Evolutionary conservation across 2,329 filamentous ascomycete species (phyloP).

Genomic region (Pseudogymnoascus sp.): DNA sequence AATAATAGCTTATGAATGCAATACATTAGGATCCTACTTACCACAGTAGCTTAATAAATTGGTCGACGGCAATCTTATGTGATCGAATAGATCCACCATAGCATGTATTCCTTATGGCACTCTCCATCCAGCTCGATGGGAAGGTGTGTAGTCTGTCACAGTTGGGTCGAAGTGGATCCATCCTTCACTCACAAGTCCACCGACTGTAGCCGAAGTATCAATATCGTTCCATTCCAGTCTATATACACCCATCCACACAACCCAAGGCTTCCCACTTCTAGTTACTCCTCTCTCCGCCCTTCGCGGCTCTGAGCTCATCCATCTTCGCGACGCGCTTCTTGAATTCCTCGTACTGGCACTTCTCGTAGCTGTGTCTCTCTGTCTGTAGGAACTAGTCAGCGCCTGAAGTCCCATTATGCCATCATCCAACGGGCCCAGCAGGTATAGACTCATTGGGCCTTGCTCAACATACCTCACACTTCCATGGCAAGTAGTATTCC

Average conservation of each 20-base stretch:
- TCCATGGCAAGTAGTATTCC: constrained; percentile 94
- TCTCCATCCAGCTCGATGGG: not conserved
- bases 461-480: constrained; percentile 70
- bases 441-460: not conserved
- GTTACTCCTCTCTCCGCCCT: constrained; percentile 80
- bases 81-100: not conserved
- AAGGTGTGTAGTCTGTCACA: not conserved
- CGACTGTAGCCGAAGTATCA: not conserved
- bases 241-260: constrained; percentile 19
- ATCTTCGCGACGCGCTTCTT: constrained; percentile 98
- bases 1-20: not conserved
- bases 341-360: constrained; percentile 98
- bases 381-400: constrained; percentile 48
- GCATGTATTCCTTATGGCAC: not conserved
- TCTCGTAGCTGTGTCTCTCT: constrained; percentile 96
- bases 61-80: not conserved
- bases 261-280: constrained; percentile 34
- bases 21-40: not conserved
- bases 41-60: not conserved
- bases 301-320: constrained; percentile 85
- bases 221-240: constrained; percentile 11
- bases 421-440: not conserved
- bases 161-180: not conserved
- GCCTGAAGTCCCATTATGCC: not conserved
- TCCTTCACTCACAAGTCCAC: not conserved